Evolutionary conservation across 2,329 filamentous ascomycete genomes (phyloP), one percentile per base, ranked within the genome.

Genomic region (Exophiala sp.): DNA sequence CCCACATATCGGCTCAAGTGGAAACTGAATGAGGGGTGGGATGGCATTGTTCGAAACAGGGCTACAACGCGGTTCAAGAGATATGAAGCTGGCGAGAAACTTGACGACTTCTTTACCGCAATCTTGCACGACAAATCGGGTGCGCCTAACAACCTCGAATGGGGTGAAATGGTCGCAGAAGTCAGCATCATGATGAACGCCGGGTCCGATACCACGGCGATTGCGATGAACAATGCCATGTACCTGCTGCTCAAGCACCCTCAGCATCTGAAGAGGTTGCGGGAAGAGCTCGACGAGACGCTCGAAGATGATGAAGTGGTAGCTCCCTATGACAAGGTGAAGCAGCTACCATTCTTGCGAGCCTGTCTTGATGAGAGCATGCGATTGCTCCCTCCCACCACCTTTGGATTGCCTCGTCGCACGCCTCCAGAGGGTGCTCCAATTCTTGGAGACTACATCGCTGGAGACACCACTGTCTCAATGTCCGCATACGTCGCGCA

Each of bases 321-420:
- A 18, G 73, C 74, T 1, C 68, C 75, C 0, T 80, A 78, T 55
- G 75, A 78, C 38, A 78, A 77, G 49, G 69, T 80, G 48, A 74
- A 65, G 65, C 51, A 68, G 52, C 76, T 92, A 2, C 81, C 82
- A 0, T 92, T 91, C 66, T 80, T 92, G 5, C 86, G 90, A 63
- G 88, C 88, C 3, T 84, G 83, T 50, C 78, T 91, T 60, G 87
- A 91, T 64, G 88, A 94, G 68, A 81, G 84, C 4, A 88, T 91
- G 72, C 82, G 88, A 9, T 66, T 89, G 60, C 86, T 91, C 88
- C 88, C 0, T 86, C 88, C 0, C 4, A 55, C 32, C 33, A 46
- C 9, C 78, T 85, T 0, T 88, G 87, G 0, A 72, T 91, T 2
- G 83, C 85, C 0, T 18, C 80, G 89, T 52, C 75, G 90, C 38